Evolutionary conservation across 345 rosid species (phyloP), one percentile per base, ranked within the genome.

Genomic region (Microthlaspi erraticum): DNA sequence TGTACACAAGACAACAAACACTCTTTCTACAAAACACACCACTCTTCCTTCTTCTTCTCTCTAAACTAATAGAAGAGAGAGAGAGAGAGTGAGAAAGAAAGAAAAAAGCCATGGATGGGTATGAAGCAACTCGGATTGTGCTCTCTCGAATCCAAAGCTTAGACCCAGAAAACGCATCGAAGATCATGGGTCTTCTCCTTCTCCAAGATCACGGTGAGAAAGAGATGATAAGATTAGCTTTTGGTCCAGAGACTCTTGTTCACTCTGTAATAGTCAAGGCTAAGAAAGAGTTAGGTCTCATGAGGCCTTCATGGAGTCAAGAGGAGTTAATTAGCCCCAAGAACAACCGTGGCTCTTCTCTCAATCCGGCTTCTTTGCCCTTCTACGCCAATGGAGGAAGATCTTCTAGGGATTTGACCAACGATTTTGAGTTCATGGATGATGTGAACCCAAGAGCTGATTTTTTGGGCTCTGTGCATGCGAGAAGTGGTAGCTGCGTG

Each of bases 201-300:
- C 85, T 90, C 60, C 94, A 92, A 76, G 98, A 92, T 64, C 93
- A 88, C 32, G 93, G 97, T n/a, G 98, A 92, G 55, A 90, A 92
- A 58, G 98, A 90, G 78, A 90, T 90, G 96, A 90, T 92, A 71
- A 80, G 98, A 61, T 81, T 92, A 41, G 98, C 97, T 77, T 87
- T 88, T 78, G 97, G 97, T 9, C 93, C 98, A 0, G 95, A 90
- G 74, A 68, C 91, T 58, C 82, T 87, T 66, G 83, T 90, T 43
- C 93, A 85, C 79, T 87, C 98, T 1, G 80, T 93, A 11, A 80
- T 87, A 48, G 70, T 83, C 51, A 88, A 82, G 48, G 90, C 88
- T 18, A 83, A 84, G 41, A 88, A 88, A 41, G 98, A 93, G 64
- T 75, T 93, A 8, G 90, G 87, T 67, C 83, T 85, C 23, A 26